Evolutionary conservation across 164 flowering plant species (phyloP), one percentile per base, ranked within the genome.

Genomic region (Chimonanthus praecox): DNA sequence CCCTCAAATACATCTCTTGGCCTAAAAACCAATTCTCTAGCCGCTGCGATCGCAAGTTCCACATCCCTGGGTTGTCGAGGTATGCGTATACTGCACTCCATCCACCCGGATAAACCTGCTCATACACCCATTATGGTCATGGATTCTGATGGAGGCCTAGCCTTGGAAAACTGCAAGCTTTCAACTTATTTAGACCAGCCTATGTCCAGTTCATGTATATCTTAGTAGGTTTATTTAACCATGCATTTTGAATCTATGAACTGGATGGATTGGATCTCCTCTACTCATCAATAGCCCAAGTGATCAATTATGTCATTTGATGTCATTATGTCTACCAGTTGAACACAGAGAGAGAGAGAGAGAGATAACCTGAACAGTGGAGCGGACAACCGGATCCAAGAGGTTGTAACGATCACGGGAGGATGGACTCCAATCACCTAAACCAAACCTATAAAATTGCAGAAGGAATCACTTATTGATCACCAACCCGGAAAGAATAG

Each of bases 11-110:
- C 9, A 87, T 73, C 65, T 87, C 88, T 78, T 86, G 80, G 1
- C 88, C 92, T 64, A 84, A 54, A 67, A 79, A 86, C 87, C 89
- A 86, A 61, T 83, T 74, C 45, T 79, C 69, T 69, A 82, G 71
- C 49, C 71, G 20, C 49, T 87, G 90, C 48, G 89, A 87, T 46
- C 89, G 76, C 54, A 86, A 69, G 74, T 87, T 88, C 90, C 92
- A 88, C 86, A 85, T 86, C 33, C 92, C 90, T 0, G 86, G 86
- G 69, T 88, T 88, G 77, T 86, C 89, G 2, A 87, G 81, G 71
- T 51, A 86, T 6, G 79, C 84, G 68, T 83, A 85, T 3, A 85
- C 80, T 43, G 87, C 89, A 7, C 77, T 84, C 92, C 92, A 86
- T 73, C 78, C 76, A 11, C 78, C 74, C 0, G 92, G 89, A 69